Evolutionary conservation across 805 yeast genomes (phyloP).

Genomic region (Pichia ethanolica): DNA sequence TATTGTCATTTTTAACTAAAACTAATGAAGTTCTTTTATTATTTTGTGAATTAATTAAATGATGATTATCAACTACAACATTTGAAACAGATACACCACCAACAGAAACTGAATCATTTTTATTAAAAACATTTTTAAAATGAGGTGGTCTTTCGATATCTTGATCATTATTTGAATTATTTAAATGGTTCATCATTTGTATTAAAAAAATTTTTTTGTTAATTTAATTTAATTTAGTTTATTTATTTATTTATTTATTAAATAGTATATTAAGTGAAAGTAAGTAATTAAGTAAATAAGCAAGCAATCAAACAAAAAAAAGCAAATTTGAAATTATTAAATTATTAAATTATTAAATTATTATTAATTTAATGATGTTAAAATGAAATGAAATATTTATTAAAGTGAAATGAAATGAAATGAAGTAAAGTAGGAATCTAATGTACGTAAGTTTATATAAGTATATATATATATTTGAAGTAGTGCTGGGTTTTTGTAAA

Average conservation of each 20-base stretch:
- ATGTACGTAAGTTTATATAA: too few species aligned
- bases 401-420: neutral
- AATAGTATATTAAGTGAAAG: too few species aligned
- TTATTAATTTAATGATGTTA: too few species aligned
- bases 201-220: too few species aligned
- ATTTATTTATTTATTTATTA: too few species aligned
- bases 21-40: slow-evolving; percentile 26
- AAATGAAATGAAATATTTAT: neutral
- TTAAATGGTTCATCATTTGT: slow-evolving; percentile 31
- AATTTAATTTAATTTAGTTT: too few species aligned
- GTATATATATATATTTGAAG: too few species aligned
- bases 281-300: neutral
- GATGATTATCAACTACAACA: slow-evolving; percentile 2
- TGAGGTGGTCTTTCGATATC: slow-evolving; percentile 25
- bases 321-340: too few species aligned
- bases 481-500: too few species aligned
- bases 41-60: slow-evolving; percentile 19
- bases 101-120: slow-evolving; percentile 15
- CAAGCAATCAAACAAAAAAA: neutral
- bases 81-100: slow-evolving; percentile 5
- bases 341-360: too few species aligned
- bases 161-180: slow-evolving; percentile 33
- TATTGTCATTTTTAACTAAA: neutral
- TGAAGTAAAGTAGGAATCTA: too few species aligned
- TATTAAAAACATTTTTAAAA: slow-evolving; percentile 29